These are phyloP conservation scores for Clitoria ternatea DNA, from an alignment of 306 rosid genomes.

Conservation along the genomic window DNA sequence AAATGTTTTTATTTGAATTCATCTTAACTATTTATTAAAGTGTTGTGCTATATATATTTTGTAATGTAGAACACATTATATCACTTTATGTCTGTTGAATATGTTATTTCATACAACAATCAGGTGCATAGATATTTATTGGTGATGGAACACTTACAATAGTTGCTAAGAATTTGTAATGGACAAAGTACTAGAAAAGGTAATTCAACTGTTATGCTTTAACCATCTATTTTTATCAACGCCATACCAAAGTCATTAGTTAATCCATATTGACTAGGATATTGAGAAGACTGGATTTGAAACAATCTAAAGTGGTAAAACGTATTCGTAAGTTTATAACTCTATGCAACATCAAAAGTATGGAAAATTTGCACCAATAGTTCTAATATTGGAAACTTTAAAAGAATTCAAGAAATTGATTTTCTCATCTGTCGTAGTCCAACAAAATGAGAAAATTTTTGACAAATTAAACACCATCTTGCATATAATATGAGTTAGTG, in stretches of 20 bases:
- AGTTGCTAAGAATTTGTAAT: too few relatives aligned
- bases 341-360: neutral
- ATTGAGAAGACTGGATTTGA: conserved; percentile 8
- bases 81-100: too few relatives aligned
- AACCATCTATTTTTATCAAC: too few relatives aligned
- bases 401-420: conserved; percentile 1
- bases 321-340: neutral
- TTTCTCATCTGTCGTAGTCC: neutral
- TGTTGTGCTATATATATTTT: too few relatives aligned
- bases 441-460: neutral
- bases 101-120: too few relatives aligned
- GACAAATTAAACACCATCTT: neutral
- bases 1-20: too few relatives aligned
- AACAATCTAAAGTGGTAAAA: neutral
- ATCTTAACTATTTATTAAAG: too few relatives aligned
- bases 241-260: conserved; percentile 1
- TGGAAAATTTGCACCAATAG: neutral
- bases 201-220: too few relatives aligned
- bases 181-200: too few relatives aligned
- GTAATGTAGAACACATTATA: too few relatives aligned
- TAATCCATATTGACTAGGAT: neutral
- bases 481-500: neutral
- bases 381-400: neutral
- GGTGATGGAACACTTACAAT: too few relatives aligned
- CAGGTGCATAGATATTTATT: too few relatives aligned